Conservation (phyloP, 2,329 filamentous ascomycete species). For the Neonectria magnoliae region DNA sequence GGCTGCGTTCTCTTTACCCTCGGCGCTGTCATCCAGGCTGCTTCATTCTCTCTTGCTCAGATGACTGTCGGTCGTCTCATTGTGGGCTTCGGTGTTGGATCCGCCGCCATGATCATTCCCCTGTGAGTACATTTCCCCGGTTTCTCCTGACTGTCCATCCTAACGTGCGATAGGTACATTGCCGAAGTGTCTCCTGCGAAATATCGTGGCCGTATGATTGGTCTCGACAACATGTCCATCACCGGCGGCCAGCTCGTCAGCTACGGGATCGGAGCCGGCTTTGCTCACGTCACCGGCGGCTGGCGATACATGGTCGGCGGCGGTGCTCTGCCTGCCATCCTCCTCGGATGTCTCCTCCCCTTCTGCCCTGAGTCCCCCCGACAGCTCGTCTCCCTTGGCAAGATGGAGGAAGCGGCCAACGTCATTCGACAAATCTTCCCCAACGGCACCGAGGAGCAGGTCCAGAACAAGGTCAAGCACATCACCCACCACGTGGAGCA, state of each 20-base stretch:
- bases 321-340: slow-evolving; percentile 57
- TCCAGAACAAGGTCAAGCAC: slow-evolving; percentile 55
- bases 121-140: slow-evolving; percentile 24
- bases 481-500: slow-evolving; percentile 52
- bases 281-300: slow-evolving; percentile 53
- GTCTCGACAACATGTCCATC: slow-evolving; percentile 58
- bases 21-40: slow-evolving; percentile 41
- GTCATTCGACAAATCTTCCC: slow-evolving; percentile 54
- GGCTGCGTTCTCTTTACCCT: slow-evolving; percentile 41
- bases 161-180: slow-evolving; percentile 51
- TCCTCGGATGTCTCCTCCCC: slow-evolving; percentile 54
- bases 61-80: slow-evolving; percentile 51
- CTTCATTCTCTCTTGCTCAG: slow-evolving; percentile 39
- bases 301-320: slow-evolving; percentile 62
- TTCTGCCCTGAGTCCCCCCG: slow-evolving; percentile 61
- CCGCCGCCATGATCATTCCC: slow-evolving; percentile 57
- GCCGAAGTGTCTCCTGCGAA: slow-evolving; percentile 61
- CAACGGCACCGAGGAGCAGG: slow-evolving; percentile 52
- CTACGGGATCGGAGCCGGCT: slow-evolving; percentile 53
- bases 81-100: slow-evolving; percentile 60
- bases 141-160: neutral
- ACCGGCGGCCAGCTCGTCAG: slow-evolving; percentile 54
- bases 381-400: slow-evolving; percentile 56
- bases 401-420: slow-evolving; percentile 50
- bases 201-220: slow-evolving; percentile 60